Evolutionary conservation across 768 basidiomycete species (phyloP).

Genomic region (Rubroboletus satanas): DNA sequence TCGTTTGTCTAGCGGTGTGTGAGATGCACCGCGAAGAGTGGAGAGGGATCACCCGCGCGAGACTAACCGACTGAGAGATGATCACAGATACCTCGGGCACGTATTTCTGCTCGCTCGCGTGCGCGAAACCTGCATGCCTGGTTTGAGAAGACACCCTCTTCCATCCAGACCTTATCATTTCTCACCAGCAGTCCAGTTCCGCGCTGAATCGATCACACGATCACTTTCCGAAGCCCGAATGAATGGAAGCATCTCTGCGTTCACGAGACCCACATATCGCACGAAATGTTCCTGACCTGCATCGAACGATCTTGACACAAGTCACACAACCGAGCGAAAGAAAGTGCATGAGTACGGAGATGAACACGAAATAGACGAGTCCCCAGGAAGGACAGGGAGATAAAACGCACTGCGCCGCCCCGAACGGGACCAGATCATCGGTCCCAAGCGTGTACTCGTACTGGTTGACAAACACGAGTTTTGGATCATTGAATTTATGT

Average conservation of each 20-base stretch:
- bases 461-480: constrained; percentile 48
- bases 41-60: background rate
- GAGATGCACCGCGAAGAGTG: background rate
- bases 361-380: constrained; percentile 43
- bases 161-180: background rate
- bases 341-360: background rate
- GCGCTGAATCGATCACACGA: constrained; percentile 62
- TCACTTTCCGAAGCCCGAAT: constrained; percentile 42
- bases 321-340: background rate
- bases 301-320: constrained; percentile 39
- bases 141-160: background rate
- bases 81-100: constrained; percentile 52
- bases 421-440: constrained; percentile 60
- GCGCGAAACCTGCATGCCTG: constrained; percentile 36
- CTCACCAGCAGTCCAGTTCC: constrained; percentile 62
- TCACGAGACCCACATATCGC: constrained; percentile 50
- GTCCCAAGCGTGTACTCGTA: constrained; percentile 56
- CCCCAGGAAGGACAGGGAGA: constrained; percentile 29
- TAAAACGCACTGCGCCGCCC: constrained; percentile 61
- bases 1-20: constrained; percentile 43
- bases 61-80: constrained; percentile 48
- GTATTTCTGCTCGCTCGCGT: constrained; percentile 43
- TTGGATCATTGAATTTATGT: constrained; percentile 38
- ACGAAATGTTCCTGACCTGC: constrained; percentile 47
- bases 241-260: constrained; percentile 44